Evolutionary conservation across 805 yeast species (phyloP).

Genomic region (Candida mattraensis): DNA sequence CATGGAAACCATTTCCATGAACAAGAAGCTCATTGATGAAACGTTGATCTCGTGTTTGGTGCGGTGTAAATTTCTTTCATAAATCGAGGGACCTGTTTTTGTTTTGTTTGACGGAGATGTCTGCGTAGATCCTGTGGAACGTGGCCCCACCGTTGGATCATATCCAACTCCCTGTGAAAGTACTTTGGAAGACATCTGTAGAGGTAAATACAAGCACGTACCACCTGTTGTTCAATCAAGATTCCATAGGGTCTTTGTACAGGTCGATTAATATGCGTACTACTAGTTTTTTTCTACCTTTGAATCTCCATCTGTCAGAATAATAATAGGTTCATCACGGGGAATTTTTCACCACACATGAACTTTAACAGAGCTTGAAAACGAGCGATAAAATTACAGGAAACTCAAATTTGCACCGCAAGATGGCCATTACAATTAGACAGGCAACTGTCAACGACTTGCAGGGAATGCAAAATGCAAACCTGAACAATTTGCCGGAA

Average conservation of each 20-base stretch:
- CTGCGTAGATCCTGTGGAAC: constrained; percentile 23
- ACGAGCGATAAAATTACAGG: neutral
- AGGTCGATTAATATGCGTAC: too few relatives aligned
- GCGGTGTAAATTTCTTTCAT: constrained; percentile 68
- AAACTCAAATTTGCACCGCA: constrained; percentile 1
- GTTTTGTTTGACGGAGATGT: constrained; percentile 13
- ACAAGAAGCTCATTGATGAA: constrained; percentile 66
- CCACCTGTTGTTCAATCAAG: too few relatives aligned
- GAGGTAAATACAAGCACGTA: too few relatives aligned
- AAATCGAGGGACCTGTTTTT: constrained; percentile 40
- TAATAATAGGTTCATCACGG: too few relatives aligned
- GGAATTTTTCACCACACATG: too few relatives aligned
- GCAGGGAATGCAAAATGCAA: constrained; percentile 95
- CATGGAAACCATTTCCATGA: constrained; percentile 69
- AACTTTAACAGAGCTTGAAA: too few relatives aligned
- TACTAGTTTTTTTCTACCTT: too few relatives aligned
- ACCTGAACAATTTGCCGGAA: constrained; percentile 88
- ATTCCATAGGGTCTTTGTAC: too few relatives aligned
- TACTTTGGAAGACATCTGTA: constrained; percentile 18
- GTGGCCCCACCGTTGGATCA: constrained; percentile 32
- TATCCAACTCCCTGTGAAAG: constrained; percentile 28
- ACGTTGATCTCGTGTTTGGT: constrained; percentile 66
- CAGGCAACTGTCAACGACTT: constrained; percentile 83
- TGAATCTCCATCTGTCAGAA: too few relatives aligned
- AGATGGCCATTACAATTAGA: constrained; percentile 84